Evolutionary conservation across 306 rosid genomes (phyloP), one percentile per base, ranked within the genome.

Genomic region (Quercus wislizeni): DNA sequence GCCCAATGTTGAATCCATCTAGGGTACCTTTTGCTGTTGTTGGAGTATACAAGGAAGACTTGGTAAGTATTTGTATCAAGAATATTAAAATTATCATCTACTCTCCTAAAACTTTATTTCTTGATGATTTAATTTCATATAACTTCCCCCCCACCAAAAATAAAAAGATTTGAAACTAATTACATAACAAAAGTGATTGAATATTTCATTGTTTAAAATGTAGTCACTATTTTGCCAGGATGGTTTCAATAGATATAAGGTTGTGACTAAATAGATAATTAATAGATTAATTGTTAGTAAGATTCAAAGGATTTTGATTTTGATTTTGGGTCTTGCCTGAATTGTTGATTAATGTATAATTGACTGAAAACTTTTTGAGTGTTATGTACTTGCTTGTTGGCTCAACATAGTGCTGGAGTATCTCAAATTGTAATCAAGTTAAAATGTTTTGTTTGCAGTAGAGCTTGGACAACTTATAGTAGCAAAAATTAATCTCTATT

Each of bases 1-100:
- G 99, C 75, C 98, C 99, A n/a, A 71, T 93, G 97, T 85, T 95
- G 82, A 95, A 95, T 87, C 99, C 99, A 57, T 96, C 98, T 10
- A 80, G 83, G 74, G 97, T 92, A 21, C 86, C 93, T 56, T 95
- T 63, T 74, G 98, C 98, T 18, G 99, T 95, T 83, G 99, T 95
- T 55, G 99, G 99, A 18, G 99, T 95, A 56, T 95, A 90, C 81
- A 35, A 83, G 1, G 96, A 93, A 78, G 92, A 91, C 74, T 83
- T 95, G 86, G 99, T 95, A 83, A 83, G 76, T 27, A 25, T 71
- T 33, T 69, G n/a, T 55, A 78, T 55, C 9, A 43, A 73, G 23
- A 65, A 12, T 25, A 55, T 20, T 9, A 41, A 15, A 61, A 55
- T 38, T 28, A 30, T 61, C 20, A 25, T 63, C 4, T 28, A 41